These are phyloP conservation scores for Lactifluus rugatus DNA, from an alignment of 768 basidiomycete genomes.

Conservation along the genomic window DNA sequence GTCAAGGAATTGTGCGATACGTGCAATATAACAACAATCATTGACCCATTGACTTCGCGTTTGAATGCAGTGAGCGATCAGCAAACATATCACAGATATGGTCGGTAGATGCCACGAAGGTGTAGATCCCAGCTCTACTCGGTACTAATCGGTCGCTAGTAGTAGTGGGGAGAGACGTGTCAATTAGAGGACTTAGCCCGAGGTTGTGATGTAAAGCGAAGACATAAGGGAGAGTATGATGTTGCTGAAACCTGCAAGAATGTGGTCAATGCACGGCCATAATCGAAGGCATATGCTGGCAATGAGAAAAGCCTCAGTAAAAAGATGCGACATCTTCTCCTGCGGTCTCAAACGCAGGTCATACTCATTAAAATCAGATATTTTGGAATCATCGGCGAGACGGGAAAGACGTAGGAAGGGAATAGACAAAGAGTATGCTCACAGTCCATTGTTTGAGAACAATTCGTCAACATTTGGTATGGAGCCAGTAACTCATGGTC, in stretches of 20 bases:
- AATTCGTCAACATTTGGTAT: no score
- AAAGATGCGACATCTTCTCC: conserved; percentile 9
- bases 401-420: neutral
- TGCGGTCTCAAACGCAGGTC: conserved; percentile 23
- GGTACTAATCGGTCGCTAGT: no score
- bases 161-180: no score
- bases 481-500: neutral
- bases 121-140: no score
- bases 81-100: no score
- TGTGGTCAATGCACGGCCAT: neutral
- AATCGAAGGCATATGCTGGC: neutral
- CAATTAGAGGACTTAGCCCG: neutral
- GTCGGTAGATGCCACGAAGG: no score
- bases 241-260: neutral
- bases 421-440: neutral
- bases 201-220: neutral
- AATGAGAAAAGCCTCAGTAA: conserved; percentile 10
- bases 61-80: neutral
- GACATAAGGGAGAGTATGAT: neutral
- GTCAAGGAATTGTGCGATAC: neutral
- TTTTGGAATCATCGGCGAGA: conserved; percentile 23
- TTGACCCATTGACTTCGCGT: neutral
- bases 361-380: conserved; percentile 28
- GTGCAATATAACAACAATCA: neutral
- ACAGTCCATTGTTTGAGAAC: neutral